Conservation (phyloP, 305 asterid species). For the Stenogyne calaminthoides region DNA sequence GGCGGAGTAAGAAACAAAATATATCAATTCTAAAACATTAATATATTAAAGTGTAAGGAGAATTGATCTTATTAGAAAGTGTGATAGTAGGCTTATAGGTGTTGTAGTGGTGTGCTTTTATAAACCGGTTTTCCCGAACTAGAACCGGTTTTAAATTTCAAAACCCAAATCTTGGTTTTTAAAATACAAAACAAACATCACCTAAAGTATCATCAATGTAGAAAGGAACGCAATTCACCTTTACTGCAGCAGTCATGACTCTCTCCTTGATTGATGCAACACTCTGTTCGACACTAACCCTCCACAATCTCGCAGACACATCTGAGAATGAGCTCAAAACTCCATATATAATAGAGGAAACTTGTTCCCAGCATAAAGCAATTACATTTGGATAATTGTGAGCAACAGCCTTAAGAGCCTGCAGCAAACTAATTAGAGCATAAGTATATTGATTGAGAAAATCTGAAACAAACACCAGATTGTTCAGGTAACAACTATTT, state of each 20-base stretch:
- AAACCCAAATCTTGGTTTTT: no score
- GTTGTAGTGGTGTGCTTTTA: no score
- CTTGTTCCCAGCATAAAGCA: conserved; percentile 71
- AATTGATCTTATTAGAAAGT: no score
- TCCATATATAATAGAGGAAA: conserved; percentile 55
- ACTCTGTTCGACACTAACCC: conserved; percentile 51
- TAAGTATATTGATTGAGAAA: conserved; percentile 23
- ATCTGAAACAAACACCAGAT: conserved; percentile 1
- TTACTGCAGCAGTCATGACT: conserved; percentile 74
- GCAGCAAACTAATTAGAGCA: conserved; percentile 40
- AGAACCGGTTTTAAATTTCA: no score
- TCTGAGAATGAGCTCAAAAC: conserved; percentile 54
- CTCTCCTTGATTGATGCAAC: conserved; percentile 67
- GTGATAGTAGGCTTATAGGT: no score
- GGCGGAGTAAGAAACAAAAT: no score
- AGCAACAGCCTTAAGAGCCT: conserved; percentile 94
- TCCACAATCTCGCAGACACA: conserved; percentile 54
- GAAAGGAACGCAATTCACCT: conserved; percentile 49
- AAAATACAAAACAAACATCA: no score
- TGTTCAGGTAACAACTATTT: background rate
- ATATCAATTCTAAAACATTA: no score
- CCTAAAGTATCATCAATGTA: conserved; percentile 5
- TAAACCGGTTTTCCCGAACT: no score
- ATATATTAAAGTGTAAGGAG: no score
- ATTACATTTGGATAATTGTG: conserved; percentile 85